Evolutionary conservation across 257 asterid species (phyloP).

Genomic region (Rubia yunnanensis): DNA sequence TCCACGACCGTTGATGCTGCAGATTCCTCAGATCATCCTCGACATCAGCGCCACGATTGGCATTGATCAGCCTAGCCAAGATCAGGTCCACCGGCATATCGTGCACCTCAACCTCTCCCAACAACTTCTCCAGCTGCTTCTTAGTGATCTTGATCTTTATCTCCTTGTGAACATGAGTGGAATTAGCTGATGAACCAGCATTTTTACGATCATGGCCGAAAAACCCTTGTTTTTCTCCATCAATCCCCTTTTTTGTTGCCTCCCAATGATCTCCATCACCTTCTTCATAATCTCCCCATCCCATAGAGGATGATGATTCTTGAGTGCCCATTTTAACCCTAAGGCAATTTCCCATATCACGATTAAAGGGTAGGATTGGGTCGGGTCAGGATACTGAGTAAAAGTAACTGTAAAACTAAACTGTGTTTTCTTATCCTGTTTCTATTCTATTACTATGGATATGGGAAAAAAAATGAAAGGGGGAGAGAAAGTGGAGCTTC

Average conservation of each 20-base stretch:
- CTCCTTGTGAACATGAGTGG: not conserved
- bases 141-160: constrained; percentile 38
- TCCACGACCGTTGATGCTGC: constrained; percentile 30
- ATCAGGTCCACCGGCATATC: constrained; percentile 36
- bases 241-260: not conserved
- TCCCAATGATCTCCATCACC: constrained; percentile 14
- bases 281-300: constrained; percentile 24
- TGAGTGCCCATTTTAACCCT: constrained; percentile 9
- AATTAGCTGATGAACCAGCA: not conserved
- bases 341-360: constrained; percentile 39
- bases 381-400: not conserved
- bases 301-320: constrained; percentile 13
- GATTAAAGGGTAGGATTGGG: too few relatives aligned
- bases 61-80: constrained; percentile 24
- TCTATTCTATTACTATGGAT: too few relatives aligned
- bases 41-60: too few relatives aligned
- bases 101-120: constrained; percentile 26
- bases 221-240: constrained; percentile 11
- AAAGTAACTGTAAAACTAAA: too few relatives aligned
- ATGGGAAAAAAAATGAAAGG: too few relatives aligned
- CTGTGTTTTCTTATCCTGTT: too few relatives aligned
- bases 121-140: constrained; percentile 35
- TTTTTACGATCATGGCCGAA: constrained; percentile 4
- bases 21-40: not conserved
- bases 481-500: constrained; percentile 8